phyloP scores from a whole-genome alignment of 768 basidiomycete species.

The Trametes villosa region DNA sequence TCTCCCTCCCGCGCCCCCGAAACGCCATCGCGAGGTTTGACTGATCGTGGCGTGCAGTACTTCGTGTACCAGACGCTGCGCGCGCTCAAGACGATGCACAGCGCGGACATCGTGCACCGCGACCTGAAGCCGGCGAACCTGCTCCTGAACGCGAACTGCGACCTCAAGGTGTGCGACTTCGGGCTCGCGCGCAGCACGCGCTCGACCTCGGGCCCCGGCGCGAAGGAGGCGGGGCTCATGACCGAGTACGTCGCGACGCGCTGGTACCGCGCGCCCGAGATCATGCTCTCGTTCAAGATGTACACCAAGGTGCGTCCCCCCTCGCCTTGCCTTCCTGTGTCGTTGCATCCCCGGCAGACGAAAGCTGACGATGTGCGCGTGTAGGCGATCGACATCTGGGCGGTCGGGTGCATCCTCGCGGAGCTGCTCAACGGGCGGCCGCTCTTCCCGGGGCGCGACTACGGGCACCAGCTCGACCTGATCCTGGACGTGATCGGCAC shows the following conservation, averaged over 20 bases:
- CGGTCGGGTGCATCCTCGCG: slow-evolving; percentile 76
- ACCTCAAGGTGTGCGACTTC: slow-evolving; percentile 89
- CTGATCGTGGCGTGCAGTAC: slow-evolving; percentile 48
- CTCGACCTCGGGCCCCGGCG: slow-evolving; percentile 52
- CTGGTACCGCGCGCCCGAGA: slow-evolving; percentile 94
- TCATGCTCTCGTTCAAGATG: slow-evolving; percentile 94
- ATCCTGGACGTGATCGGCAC: slow-evolving; percentile 91
- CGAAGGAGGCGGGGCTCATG: slow-evolving; percentile 71
- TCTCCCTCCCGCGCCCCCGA: slow-evolving; percentile 3
- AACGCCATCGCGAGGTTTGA: neutral
- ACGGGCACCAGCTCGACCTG: slow-evolving; percentile 85
- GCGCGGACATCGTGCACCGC: slow-evolving; percentile 78
- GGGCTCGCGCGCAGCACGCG: slow-evolving; percentile 76
- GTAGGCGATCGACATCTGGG: slow-evolving; percentile 76
- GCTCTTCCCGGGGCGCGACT: slow-evolving; percentile 87
- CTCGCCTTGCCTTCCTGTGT: slow-evolving; percentile 7
- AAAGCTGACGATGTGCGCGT: neutral
- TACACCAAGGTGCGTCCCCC: slow-evolving; percentile 61
- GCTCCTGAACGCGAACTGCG: slow-evolving; percentile 87
- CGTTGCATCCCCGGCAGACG: neutral
- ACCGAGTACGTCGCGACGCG: slow-evolving; percentile 89
- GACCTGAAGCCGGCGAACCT: slow-evolving; percentile 89
- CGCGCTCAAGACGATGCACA: slow-evolving; percentile 88
- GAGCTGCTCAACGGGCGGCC: slow-evolving; percentile 83
- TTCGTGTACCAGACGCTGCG: slow-evolving; percentile 86